Evolutionary conservation across 2,329 filamentous ascomycete species (phyloP).

Genomic region (Diaporthe sp.): DNA sequence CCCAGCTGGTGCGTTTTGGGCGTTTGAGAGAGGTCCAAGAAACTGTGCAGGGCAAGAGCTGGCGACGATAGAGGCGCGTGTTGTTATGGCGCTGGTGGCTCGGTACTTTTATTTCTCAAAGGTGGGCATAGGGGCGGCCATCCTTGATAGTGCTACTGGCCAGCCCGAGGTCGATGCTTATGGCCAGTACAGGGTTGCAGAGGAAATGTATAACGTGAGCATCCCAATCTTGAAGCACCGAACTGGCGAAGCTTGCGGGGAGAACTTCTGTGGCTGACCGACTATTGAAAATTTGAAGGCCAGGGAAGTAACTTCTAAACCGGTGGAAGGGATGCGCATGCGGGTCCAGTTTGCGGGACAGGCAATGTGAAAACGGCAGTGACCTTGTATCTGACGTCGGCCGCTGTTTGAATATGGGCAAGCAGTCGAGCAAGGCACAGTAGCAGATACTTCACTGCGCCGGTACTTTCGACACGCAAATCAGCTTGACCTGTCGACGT

Average conservation of each 20-base stretch:
- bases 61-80: constrained; percentile 17
- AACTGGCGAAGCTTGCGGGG: neutral
- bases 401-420: too few relatives aligned
- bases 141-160: neutral
- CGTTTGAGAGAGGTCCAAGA: constrained; percentile 24
- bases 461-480: too few relatives aligned
- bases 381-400: neutral
- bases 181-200: constrained; percentile 6
- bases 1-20: constrained; percentile 12
- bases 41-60: constrained; percentile 28
- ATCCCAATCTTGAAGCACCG: neutral
- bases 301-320: constrained; percentile 27
- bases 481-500: too few relatives aligned
- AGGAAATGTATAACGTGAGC: constrained; percentile 24
- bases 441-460: too few relatives aligned
- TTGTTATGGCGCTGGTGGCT: constrained; percentile 22
- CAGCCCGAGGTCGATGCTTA: neutral
- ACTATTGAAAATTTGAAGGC: neutral
- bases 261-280: neutral
- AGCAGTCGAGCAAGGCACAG: too few relatives aligned
- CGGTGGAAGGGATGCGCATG: constrained; percentile 29
- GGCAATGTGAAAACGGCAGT: neutral
- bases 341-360: neutral
- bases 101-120: constrained; percentile 16
- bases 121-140: constrained; percentile 5